Base-by-base conservation (phyloP, 768 basidiomycete species). In the Suillus paluster region DNA sequence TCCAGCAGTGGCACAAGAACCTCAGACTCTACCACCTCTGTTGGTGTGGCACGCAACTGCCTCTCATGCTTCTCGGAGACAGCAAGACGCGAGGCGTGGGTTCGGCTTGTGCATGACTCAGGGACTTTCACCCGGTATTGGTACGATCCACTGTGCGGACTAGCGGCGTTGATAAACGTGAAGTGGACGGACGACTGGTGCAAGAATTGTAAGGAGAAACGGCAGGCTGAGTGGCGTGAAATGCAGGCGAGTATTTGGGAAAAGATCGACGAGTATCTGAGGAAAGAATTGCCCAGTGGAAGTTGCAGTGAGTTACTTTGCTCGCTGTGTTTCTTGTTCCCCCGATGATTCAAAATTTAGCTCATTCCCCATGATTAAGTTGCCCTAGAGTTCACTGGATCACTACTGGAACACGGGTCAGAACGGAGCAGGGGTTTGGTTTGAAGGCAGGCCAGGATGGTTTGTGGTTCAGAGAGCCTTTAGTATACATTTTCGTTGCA, bases 121-220 rank as follows among this genome's bases (percentile, higher is more conserved):
- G 67, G 66, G 3, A n/a, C 78, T 50, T 73, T 71, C 42, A 71
- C 70, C 33, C 62, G 66, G 30, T 72, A 71, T 38, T 63, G 73
- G 60, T 64, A 66, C 45, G n/a, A 78, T 80, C 59, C 76, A 14
- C 58, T 80, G 34, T 70, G 67, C 48, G 80, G 78, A 15, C 58
- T 81, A 19, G 64, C 72, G 50, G 67, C 61, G 11, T 65, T 81
- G 33, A 60, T 64, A 23, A 70, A 69, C 1, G 63, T 75, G n/a
- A 56, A 67, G 17, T 69, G 63, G 63, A 70, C 23, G 64, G 67
- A 64, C 4, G 66, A 69, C 33, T 78, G 70, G 58, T 80, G 80
- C 58, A 59, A 63, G 19, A 68, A 61, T 39, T 80, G 80, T 63
- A 15, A 5, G 17, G 9, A 27, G 25, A 27, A 49, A 27, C 8